Percentiles rank a stretch among this genome's conserved stretches.
phyloP scores from a whole-genome alignment of 139 green algal genomes.

The Coelastrella sp. region DNA sequence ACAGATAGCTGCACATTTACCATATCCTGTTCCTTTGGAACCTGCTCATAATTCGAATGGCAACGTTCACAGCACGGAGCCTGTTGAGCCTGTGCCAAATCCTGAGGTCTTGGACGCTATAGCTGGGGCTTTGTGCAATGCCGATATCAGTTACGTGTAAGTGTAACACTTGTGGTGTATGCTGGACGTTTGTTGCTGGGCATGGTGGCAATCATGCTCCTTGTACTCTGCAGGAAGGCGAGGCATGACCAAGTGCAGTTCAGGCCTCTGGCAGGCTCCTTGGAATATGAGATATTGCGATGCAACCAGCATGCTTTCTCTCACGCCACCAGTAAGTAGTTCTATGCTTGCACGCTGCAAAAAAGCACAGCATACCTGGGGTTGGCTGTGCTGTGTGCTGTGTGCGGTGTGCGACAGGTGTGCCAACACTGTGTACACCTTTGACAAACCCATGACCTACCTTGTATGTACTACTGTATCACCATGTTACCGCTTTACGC shows the following conservation, averaged over 20 bases:
- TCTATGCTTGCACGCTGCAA: neutral
- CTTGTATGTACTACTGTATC: too few relatives aligned
- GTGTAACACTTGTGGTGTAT: neutral
- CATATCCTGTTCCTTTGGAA: neutral
- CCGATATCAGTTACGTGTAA: slow-evolving; percentile 31
- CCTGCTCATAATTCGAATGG: neutral
- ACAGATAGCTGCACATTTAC: neutral
- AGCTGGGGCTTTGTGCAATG: neutral
- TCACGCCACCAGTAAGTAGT: slow-evolving; percentile 13
- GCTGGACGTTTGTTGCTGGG: neutral
- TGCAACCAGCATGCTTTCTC: slow-evolving; percentile 12
- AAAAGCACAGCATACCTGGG: neutral
- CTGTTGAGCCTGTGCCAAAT: neutral
- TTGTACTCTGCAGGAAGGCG: neutral
- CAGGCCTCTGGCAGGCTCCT: neutral
- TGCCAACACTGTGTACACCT: too few relatives aligned
- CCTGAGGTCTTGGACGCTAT: slow-evolving; percentile 6
- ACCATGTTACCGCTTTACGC: too few relatives aligned
- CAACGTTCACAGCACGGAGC: neutral
- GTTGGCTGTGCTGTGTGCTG: neutral
- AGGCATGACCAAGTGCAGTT: neutral
- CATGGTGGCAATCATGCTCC: neutral
- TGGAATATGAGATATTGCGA: neutral
- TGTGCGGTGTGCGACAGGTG: too few relatives aligned
- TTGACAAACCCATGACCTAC: too few relatives aligned